These are phyloP conservation scores for Hypseocharis bilobata DNA, from an alignment of 441 rosid species.

Conservation along the genomic window DNA sequence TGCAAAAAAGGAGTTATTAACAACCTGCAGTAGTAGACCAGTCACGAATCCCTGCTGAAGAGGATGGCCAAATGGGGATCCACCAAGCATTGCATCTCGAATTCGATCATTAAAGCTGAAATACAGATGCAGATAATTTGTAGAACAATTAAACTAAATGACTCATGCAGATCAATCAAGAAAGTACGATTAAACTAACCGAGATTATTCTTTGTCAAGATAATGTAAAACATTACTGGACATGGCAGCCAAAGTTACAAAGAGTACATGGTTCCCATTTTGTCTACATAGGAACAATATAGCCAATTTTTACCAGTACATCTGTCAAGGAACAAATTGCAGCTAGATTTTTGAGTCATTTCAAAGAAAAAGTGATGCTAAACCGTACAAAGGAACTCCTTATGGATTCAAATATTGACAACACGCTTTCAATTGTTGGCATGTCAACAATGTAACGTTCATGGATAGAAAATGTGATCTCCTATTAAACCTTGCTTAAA, in stretches of 20 bases:
- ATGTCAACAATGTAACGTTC: background rate
- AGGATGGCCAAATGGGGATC: slow-evolving; percentile 95
- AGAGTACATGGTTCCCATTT: background rate
- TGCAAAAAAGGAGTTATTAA: background rate
- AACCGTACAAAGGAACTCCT: too few relatives aligned
- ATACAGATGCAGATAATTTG: slow-evolving; percentile 21
- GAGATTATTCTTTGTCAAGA: slow-evolving; percentile 12
- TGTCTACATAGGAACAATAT: background rate
- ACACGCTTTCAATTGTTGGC: too few relatives aligned
- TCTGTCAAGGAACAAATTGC: background rate
- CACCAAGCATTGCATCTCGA: slow-evolving; percentile 95
- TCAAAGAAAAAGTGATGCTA: background rate
- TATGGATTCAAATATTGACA: background rate
- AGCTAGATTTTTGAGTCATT: background rate
- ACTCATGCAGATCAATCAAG: slow-evolving; percentile 4
- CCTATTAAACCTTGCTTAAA: background rate
- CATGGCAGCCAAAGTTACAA: background rate
- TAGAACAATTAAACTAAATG: slow-evolving; percentile 8
- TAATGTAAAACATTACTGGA: background rate
- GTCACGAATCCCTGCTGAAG: slow-evolving; percentile 96
- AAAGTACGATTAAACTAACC: slow-evolving; percentile 8
- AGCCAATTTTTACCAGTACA: background rate
- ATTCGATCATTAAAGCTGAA: slow-evolving; percentile 91
- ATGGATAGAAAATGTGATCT: background rate
- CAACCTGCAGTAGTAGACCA: slow-evolving; percentile 77